Conservation (phyloP, 148 eudicot species). For the Fagopyrum esculentum region DNA sequence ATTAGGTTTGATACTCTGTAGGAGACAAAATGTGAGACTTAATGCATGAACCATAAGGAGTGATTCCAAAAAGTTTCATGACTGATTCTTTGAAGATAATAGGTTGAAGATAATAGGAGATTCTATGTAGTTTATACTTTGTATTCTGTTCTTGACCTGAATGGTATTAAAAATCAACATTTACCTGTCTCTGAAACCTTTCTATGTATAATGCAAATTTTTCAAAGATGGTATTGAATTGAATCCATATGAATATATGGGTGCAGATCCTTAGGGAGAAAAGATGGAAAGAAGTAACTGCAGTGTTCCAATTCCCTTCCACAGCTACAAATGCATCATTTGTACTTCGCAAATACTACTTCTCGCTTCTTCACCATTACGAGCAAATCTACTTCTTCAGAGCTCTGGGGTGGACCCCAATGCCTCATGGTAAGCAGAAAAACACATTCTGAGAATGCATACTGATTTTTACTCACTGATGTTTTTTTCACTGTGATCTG, state of each 20-base stretch:
- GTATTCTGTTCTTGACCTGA: neutral
- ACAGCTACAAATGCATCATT: slow-evolving; percentile 58
- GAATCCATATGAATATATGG: neutral
- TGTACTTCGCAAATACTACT: slow-evolving; percentile 53
- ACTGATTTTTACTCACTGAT: neutral
- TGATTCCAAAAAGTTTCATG: too few species aligned
- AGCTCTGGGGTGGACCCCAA: slow-evolving; percentile 49
- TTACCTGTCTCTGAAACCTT: neutral
- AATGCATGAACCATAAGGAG: too few species aligned
- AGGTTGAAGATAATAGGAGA: too few species aligned
- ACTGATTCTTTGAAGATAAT: too few species aligned
- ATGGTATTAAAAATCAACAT: neutral
- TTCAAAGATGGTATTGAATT: too few species aligned
- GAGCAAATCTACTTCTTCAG: slow-evolving; percentile 79
- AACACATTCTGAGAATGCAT: neutral
- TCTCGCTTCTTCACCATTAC: slow-evolving; percentile 67
- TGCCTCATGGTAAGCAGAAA: slow-evolving; percentile 30
- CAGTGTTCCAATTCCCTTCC: slow-evolving; percentile 42
- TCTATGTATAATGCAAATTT: too few species aligned
- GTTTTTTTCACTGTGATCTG: slow-evolving; percentile 12
- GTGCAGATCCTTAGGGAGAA: slow-evolving; percentile 67
- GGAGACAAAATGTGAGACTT: too few species aligned
- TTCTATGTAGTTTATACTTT: too few species aligned
- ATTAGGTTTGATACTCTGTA: too few species aligned
- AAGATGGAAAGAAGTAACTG: slow-evolving; percentile 69